Percentiles rank a stretch among this genome's conserved stretches.
Conservation (phyloP, 805 yeast species). For the Maudiozyma turicensis region DNA sequence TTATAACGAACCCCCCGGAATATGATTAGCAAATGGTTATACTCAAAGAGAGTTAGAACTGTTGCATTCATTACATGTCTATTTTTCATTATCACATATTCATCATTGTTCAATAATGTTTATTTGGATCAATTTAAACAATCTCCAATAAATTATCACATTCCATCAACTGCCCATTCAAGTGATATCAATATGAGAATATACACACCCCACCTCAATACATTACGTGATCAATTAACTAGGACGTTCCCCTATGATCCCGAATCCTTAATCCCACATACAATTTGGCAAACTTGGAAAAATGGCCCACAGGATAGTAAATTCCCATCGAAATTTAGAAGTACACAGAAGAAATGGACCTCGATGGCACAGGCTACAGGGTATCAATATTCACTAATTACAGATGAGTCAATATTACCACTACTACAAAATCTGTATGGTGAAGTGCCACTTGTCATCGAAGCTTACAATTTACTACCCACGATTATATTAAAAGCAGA, state of each 20-base stretch:
- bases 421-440: slow-evolving; percentile 47
- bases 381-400: slow-evolving; percentile 54
- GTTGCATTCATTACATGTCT: background rate
- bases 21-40: background rate
- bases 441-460: slow-evolving; percentile 64
- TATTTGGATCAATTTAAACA: background rate
- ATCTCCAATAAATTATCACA: background rate
- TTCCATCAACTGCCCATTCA: slow-evolving; percentile 24
- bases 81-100: background rate
- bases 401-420: slow-evolving; percentile 57
- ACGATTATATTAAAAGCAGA: slow-evolving; percentile 80
- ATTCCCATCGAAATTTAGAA: slow-evolving; percentile 45
- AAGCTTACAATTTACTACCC: slow-evolving; percentile 73
- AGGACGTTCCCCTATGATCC: slow-evolving; percentile 70
- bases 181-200: slow-evolving; percentile 11
- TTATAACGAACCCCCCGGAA: background rate
- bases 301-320: slow-evolving; percentile 44
- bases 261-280: slow-evolving; percentile 54
- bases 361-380: slow-evolving; percentile 23
- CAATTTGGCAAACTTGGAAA: slow-evolving; percentile 95
- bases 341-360: slow-evolving; percentile 52
- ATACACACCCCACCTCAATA: slow-evolving; percentile 2
- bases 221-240: slow-evolving; percentile 41
- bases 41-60: background rate
- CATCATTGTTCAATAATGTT: background rate